A percentile compares a stretch with the other conserved stretches of the same genome.
Evolutionary conservation across 805 yeast genomes (phyloP).

Genomic region (Blastobotrys terrestris): DNA sequence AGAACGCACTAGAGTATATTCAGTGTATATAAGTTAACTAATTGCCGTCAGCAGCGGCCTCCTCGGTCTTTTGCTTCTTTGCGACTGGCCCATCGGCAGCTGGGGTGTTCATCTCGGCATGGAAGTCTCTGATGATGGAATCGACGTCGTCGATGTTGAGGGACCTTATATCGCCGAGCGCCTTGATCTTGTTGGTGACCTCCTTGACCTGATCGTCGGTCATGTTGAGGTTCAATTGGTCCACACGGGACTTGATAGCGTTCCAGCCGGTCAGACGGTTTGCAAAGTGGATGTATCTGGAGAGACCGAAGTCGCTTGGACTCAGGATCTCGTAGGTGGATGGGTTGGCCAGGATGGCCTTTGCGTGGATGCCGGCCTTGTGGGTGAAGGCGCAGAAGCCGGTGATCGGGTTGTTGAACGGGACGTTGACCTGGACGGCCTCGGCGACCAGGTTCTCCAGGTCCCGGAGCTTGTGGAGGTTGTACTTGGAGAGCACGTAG

Average conservation of each 20-base stretch:
- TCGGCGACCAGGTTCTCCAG: conserved; percentile 94
- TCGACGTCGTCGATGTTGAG: conserved; percentile 96
- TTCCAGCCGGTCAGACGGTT: conserved; percentile 99
- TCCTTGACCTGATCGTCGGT: conserved; percentile 93
- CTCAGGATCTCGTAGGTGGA: conserved; percentile 96
- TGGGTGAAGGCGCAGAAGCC: conserved; percentile 99
- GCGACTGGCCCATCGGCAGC: conserved; percentile 18
- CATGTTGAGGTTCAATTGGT: conserved; percentile 83
- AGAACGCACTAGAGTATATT: neutral
- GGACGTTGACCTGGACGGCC: conserved; percentile 93
- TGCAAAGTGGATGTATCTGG: conserved; percentile 96
- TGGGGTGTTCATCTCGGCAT: conserved; percentile 46
- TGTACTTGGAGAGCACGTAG: conserved; percentile 88
- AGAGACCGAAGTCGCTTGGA: conserved; percentile 92
- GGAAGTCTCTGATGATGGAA: conserved; percentile 90
- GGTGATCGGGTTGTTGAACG: conserved; percentile 97
- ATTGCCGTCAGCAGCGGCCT: neutral
- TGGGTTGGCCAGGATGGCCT: conserved; percentile 97
- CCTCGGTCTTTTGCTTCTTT: conserved; percentile 30
- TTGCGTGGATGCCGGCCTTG: conserved; percentile 99
- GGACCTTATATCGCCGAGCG: conserved; percentile 91
- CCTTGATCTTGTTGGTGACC: conserved; percentile 87
- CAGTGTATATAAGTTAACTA: neutral
- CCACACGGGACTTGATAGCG: conserved; percentile 97
- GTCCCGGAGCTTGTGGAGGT: conserved; percentile 92